A percentile compares a stretch with the other conserved stretches of the same genome.
Evolutionary conservation across 2,329 filamentous ascomycete genomes (phyloP).

Genomic region (Colletotrichum neosansevieriae): DNA sequence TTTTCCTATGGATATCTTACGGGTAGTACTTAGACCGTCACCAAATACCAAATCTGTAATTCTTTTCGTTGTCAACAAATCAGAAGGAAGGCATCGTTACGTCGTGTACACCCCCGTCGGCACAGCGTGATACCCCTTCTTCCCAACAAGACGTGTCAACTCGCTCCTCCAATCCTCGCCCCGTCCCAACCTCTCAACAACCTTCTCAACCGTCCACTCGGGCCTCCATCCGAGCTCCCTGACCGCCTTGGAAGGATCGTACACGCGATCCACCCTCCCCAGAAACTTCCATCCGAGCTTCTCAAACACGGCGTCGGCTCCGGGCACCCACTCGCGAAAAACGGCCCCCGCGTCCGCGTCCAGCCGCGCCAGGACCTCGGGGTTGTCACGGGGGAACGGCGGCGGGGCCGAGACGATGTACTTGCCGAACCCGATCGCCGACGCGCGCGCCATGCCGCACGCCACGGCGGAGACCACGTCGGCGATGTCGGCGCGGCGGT

Average conservation of each 20-base stretch:
- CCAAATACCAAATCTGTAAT: conserved; percentile 24
- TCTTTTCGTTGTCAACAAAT: neutral
- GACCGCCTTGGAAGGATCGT: conserved; percentile 57
- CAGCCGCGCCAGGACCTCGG: conserved; percentile 48
- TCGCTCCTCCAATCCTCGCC: conserved; percentile 56
- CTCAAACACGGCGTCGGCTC: conserved; percentile 48
- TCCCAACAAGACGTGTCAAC: conserved; percentile 54
- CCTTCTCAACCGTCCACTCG: conserved; percentile 53
- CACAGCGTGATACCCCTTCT: conserved; percentile 58
- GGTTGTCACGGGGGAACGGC: conserved; percentile 49
- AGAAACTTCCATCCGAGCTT: conserved; percentile 53
- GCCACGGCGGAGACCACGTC: conserved; percentile 57
- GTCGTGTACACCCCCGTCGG: conserved; percentile 58
- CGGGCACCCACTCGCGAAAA: conserved; percentile 46
- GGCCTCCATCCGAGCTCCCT: conserved; percentile 58
- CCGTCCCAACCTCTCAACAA: conserved; percentile 49
- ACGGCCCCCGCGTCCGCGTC: conserved; percentile 49
- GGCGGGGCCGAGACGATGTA: conserved; percentile 60
- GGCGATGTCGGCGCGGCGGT: conserved; percentile 57
- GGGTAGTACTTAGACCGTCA: conserved; percentile 2
- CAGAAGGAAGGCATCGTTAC: conserved; percentile 28
- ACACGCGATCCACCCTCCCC: conserved; percentile 57
- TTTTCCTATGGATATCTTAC: neutral
- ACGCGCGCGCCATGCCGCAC: conserved; percentile 52
- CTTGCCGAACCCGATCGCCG: conserved; percentile 50